Evolutionary conservation across 352 stramenopile species (phyloP).

Genomic region (Globisporangium canariense): DNA sequence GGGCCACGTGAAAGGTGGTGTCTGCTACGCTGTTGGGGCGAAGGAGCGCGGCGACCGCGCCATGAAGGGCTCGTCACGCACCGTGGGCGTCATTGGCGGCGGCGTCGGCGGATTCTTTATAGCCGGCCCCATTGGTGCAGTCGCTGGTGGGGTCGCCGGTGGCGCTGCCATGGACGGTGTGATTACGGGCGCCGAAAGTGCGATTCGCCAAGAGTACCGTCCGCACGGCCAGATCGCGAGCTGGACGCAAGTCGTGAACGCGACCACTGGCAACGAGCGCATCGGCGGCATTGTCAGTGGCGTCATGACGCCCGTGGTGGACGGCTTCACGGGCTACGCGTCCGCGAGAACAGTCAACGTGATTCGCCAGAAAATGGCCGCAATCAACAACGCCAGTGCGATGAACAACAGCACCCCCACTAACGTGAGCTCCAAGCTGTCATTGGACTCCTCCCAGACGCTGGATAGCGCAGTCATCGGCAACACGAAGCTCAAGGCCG

Average conservation of each 20-base stretch:
- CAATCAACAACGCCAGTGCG: background rate
- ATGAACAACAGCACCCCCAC: background rate
- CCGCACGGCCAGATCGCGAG: conserved; percentile 12
- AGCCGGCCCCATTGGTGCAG: conserved; percentile 9
- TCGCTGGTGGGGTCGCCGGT: conserved; percentile 7
- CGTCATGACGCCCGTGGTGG: background rate
- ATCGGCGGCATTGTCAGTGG: background rate
- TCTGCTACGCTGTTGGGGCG: conserved; percentile 6
- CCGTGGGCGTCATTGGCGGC: conserved; percentile 5
- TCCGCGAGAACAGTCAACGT: background rate
- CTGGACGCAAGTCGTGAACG: conserved; percentile 10
- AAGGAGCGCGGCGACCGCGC: conserved; percentile 4
- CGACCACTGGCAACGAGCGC: conserved; percentile 1
- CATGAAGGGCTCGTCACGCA: conserved; percentile 11
- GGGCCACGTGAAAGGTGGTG: conserved; percentile 13
- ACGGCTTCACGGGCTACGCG: background rate
- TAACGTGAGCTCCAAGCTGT: background rate
- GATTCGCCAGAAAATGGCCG: background rate
- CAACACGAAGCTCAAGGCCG: background rate
- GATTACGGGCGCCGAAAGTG: conserved; percentile 16
- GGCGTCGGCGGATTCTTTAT: conserved; percentile 11
- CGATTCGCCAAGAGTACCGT: conserved; percentile 10
- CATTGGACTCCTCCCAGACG: background rate
- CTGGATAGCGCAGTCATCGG: background rate
- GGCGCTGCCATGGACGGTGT: conserved; percentile 15